Base-by-base conservation (phyloP, 75 land plant species). In the Picea sitchensis region DNA sequence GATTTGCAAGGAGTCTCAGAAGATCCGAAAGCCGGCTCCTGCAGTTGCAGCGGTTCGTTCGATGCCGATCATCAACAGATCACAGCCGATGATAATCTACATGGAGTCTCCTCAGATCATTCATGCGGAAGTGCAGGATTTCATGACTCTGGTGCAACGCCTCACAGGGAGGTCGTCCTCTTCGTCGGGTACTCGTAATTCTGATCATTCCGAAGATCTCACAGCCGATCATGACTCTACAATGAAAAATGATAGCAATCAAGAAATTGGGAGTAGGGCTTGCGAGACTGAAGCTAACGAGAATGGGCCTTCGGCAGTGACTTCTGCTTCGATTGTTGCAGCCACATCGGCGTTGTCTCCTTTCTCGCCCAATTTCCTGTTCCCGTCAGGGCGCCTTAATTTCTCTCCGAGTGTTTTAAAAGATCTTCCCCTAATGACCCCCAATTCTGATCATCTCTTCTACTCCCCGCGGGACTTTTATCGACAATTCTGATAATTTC, bases 1-100 rank as follows among this genome's bases (percentile, higher is more conserved):
- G 77, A 88, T 92, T 14, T 77, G 78, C 26, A 26, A 26, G 26
- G 26, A 26, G 26, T 26, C 26, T 26, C 26, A 26, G 26, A 26
- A 26, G 26, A 88, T 92, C 82, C 83, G 73, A 58, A 92, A 92
- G 71, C 90, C 88, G 3, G 59, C 79, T 3, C 79, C 89, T 20
- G 26, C 26, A 0, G 26, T 26, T 26, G 26, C 26, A 26, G 26
- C 26, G 26, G 0, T 26, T 26, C 26, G 26, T 26, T 26, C 26
- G 26, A 26, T 26, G 26, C 56, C 78, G 5, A 59, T 85, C 15
- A 26, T 26, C 26, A 26, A 26, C 26, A 26, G 26, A 26, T 26
- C 26, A 26, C 26, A 26, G 26, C 26, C 26, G 26, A 26, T 26
- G 26, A 26, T 26, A 26, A 26, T 26, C 26, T 26, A 26, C 26